Evolutionary conservation across 345 rosid species (phyloP).

Genomic region (Ceriops decandra): DNA sequence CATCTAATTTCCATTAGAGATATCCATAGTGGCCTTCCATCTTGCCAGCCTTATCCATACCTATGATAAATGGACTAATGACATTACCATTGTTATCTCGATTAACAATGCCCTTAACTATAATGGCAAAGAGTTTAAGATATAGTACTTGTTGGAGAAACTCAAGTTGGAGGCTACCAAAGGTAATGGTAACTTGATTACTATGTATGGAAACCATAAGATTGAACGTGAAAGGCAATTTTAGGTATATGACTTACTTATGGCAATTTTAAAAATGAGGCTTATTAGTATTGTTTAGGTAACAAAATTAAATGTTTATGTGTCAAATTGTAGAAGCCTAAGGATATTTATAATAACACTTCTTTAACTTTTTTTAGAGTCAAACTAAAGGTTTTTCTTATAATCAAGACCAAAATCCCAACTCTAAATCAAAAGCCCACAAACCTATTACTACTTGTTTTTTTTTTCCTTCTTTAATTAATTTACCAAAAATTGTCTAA

Average conservation of each 20-base stretch:
- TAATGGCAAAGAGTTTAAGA: constrained; percentile 71
- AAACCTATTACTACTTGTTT: too few relatives aligned
- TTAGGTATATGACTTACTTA: constrained; percentile 51
- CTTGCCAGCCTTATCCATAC: constrained; percentile 68
- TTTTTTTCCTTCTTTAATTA: too few relatives aligned
- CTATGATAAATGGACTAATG: constrained; percentile 61
- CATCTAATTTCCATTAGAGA: constrained; percentile 81
- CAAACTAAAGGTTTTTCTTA: too few relatives aligned
- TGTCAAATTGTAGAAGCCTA: too few relatives aligned
- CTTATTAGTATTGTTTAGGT: constrained; percentile 67
- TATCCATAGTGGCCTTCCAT: constrained; percentile 73
- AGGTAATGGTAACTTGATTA: constrained; percentile 57
- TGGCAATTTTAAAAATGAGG: constrained; percentile 70
- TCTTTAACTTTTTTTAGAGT: too few relatives aligned
- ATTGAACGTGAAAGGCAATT: constrained; percentile 84
- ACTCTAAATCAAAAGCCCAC: too few relatives aligned
- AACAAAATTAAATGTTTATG: background rate
- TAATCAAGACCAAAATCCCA: background rate
- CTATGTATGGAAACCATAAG: constrained; percentile 92
- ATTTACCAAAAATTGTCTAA: too few relatives aligned
- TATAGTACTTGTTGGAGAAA: constrained; percentile 70
- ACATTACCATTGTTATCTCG: constrained; percentile 65
- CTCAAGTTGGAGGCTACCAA: constrained; percentile 61
- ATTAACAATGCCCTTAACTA: constrained; percentile 78
- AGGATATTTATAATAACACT: too few relatives aligned